Conservation (phyloP, 306 rosid genomes). For the Prunus kanzakura region DNA sequence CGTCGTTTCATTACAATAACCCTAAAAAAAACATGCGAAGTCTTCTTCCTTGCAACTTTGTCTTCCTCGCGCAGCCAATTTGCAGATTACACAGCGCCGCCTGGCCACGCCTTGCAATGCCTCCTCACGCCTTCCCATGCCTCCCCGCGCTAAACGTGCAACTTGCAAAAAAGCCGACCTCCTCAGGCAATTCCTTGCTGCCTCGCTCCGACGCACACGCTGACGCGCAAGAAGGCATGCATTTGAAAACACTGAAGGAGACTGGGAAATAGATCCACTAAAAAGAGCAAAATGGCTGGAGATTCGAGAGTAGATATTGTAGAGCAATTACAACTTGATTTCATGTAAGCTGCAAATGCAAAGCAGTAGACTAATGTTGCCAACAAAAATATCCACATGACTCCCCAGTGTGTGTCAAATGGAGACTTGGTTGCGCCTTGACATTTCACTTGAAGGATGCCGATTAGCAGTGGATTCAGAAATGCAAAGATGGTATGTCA, state of each 20-base stretch:
- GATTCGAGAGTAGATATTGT: background rate
- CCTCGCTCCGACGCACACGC: too few relatives aligned
- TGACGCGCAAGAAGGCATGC: too few relatives aligned
- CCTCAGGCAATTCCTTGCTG: too few relatives aligned
- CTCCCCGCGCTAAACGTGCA: too few relatives aligned
- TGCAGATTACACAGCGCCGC: too few relatives aligned
- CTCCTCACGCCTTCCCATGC: too few relatives aligned
- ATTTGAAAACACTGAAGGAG: background rate
- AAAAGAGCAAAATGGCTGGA: constrained; percentile 1
- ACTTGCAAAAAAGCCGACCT: too few relatives aligned
- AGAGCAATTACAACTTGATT: background rate
- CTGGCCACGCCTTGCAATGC: too few relatives aligned
- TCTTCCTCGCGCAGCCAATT: too few relatives aligned
- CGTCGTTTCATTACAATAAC: too few relatives aligned
- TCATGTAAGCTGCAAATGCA: constrained; percentile 6
- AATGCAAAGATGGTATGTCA: constrained; percentile 12
- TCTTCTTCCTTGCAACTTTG: too few relatives aligned
- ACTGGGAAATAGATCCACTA: background rate
- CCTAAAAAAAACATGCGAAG: too few relatives aligned
- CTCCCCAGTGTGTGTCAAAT: background rate
- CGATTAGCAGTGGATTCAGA: constrained; percentile 17
- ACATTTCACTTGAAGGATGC: constrained; percentile 5
- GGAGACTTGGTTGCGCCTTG: background rate
- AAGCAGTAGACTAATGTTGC: constrained; percentile 11
- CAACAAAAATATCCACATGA: constrained; percentile 7